Evolutionary conservation across 139 green algal species (phyloP).

Genomic region (Pseudopediastrum boryanum): DNA sequence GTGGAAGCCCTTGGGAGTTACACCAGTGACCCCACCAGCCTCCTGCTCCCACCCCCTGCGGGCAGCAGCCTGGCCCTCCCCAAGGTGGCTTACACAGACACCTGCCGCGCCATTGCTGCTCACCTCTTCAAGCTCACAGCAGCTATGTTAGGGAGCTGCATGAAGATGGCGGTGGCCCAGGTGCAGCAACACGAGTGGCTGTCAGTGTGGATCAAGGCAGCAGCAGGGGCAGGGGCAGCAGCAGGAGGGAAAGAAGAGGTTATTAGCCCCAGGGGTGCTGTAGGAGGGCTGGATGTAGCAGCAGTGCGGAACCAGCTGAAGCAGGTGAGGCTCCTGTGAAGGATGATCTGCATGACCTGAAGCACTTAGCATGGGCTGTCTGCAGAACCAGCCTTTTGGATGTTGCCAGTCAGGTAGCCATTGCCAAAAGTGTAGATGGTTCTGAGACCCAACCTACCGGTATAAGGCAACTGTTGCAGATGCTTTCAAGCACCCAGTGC

Average conservation of each 20-base stretch:
- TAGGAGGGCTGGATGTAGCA: not conserved
- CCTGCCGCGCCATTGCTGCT: not conserved
- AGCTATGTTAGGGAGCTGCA: slow-evolving; percentile 1
- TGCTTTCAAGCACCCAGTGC: too few species aligned
- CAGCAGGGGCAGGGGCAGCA: not conserved
- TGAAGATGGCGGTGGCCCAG: not conserved
- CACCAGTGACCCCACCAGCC: not conserved
- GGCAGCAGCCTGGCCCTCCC: not conserved
- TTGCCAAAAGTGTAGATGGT: too few species aligned
- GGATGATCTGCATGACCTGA: not conserved
- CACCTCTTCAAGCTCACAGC: slow-evolving; percentile 15
- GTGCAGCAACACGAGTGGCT: not conserved
- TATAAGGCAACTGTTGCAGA: too few species aligned
- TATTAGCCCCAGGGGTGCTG: not conserved
- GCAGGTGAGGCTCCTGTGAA: too few species aligned
- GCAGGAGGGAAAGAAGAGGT: not conserved
- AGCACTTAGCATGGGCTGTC: not conserved
- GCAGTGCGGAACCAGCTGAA: not conserved
- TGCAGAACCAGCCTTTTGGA: too few species aligned
- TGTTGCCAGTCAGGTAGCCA: too few species aligned
- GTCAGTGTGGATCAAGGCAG: not conserved
- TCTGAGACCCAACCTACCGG: too few species aligned
- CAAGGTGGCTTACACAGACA: not conserved
- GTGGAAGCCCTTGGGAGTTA: slow-evolving; percentile 6
- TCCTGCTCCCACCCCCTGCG: not conserved